A percentile compares a stretch with the other conserved stretches of the same genome.
These are phyloP conservation scores for Juglanconis juglandina DNA, from an alignment of 2,329 filamentous ascomycete species.

Conservation along the genomic window DNA sequence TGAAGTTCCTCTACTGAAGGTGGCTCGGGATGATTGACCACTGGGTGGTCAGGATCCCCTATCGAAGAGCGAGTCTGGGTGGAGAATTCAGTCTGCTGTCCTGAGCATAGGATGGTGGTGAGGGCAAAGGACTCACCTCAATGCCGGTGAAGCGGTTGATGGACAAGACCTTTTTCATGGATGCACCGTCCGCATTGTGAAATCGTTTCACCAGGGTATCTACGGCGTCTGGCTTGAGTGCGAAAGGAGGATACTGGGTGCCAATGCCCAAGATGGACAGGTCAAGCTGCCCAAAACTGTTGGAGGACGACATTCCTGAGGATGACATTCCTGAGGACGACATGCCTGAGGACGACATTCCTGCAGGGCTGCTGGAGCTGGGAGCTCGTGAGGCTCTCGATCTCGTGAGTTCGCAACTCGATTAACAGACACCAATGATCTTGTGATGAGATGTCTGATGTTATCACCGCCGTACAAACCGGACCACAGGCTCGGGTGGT, in stretches of 20 bases:
- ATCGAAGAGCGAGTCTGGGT: slow-evolving; percentile 53
- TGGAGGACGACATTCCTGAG: slow-evolving; percentile 38
- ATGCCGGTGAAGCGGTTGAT: slow-evolving; percentile 66
- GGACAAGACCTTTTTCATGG: slow-evolving; percentile 59
- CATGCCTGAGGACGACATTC: neutral
- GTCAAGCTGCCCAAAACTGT: slow-evolving; percentile 47
- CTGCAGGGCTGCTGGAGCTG: neutral
- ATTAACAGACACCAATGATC: too few species aligned
- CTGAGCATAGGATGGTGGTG: neutral
- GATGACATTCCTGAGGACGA: neutral
- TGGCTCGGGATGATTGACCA: slow-evolving; percentile 53
- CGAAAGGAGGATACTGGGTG: slow-evolving; percentile 57
- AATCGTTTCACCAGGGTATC: slow-evolving; percentile 52
- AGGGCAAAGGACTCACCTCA: slow-evolving; percentile 33
- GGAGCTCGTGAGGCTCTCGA: too few species aligned
- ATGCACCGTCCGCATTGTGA: slow-evolving; percentile 53
- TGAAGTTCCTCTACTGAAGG: slow-evolving; percentile 56
- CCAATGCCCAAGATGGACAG: slow-evolving; percentile 60
- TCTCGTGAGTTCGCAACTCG: too few species aligned
- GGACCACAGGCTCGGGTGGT: too few species aligned
- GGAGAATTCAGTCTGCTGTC: too few species aligned
- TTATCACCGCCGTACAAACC: too few species aligned
- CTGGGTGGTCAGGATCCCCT: slow-evolving; percentile 56
- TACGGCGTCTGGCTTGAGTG: slow-evolving; percentile 47
- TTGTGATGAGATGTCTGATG: too few species aligned